Base-by-base conservation (phyloP, 2,329 filamentous ascomycete genomes). In the Colletotrichum sublineola region DNA sequence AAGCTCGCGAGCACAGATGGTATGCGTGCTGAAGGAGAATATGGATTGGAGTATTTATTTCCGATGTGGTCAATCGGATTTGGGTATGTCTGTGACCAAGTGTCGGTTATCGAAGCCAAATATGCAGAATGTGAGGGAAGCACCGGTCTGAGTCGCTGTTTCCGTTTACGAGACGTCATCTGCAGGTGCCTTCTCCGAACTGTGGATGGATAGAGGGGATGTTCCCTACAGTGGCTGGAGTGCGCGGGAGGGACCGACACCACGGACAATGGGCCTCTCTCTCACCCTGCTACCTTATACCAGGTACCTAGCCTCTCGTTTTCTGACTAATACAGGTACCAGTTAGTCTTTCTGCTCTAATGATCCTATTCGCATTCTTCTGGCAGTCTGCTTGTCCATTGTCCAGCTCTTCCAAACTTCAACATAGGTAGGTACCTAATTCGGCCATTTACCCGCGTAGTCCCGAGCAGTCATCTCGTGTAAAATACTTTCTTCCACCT, bases 81-180 rank as follows among this genome's bases (percentile, higher is more conserved):
- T n/a, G 20, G 33, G 29, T 31, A 18, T n/a, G 38, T 48, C 29
- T 53, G 46, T 63, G 61, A 63, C 31, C 11, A 63, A 52, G 33
- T 5, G 46, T 63, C n/a, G 61, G 15, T 69, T 63, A 31, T 40
- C 36, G 29, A n/a, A 40, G 57, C 42, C 38, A 56, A 40, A 58
- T 42, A 46, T 56, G 46, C 42, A 62, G 42, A n/a, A 36, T 53
- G 46, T 24, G 15, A 29, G 24, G 55, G 44, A 65, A 69, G 60
- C 40, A 48, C 40, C 48, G 55, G 50, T 55, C 60, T 70, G 53
- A 70, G 66, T 73, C 36, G 65, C 58, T 71, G 55, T 42, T 69
- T 64, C 69, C 38, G 56, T 58, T 58, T 58, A 24, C 42, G 60
- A 73, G 63, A 65, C 70, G 70, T 73, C 70, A 73, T 73, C 66